These are phyloP conservation scores for Trichosporon faecale DNA, from an alignment of 1,284 basidiomycete species.

Conservation along the genomic window DNA sequence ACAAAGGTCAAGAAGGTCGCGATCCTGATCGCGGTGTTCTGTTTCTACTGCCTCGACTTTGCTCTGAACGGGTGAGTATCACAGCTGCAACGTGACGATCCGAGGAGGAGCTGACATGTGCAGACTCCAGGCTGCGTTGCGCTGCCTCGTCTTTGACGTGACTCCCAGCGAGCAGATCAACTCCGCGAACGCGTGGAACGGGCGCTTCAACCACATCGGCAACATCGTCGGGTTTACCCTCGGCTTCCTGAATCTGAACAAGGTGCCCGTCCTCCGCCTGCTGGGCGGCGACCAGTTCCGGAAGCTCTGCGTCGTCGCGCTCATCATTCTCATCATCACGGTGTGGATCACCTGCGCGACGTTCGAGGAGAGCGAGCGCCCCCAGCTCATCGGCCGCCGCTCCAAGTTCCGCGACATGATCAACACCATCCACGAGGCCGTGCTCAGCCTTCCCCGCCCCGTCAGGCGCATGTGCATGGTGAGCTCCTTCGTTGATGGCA, in stretches of 20 bases:
- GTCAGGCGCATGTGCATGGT: constrained; percentile 86
- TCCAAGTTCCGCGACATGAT: constrained; percentile 60
- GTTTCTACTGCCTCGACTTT: constrained; percentile 93
- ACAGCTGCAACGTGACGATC: background rate
- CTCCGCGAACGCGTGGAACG: constrained; percentile 96
- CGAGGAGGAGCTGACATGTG: background rate
- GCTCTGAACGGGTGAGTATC: constrained; percentile 67
- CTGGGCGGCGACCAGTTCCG: constrained; percentile 94
- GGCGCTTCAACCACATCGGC: constrained; percentile 89
- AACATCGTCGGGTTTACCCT: constrained; percentile 90
- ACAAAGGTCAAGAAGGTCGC: constrained; percentile 64
- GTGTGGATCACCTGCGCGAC: constrained; percentile 82
- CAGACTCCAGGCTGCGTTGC: constrained; percentile 83
- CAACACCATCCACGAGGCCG: constrained; percentile 69
- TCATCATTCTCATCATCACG: constrained; percentile 71
- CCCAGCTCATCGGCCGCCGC: constrained; percentile 50
- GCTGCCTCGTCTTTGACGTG: constrained; percentile 87
- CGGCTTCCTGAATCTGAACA: constrained; percentile 80
- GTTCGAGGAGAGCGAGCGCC: constrained; percentile 70
- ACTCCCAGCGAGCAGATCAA: constrained; percentile 83
- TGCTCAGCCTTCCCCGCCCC: constrained; percentile 71
- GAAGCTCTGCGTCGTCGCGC: constrained; percentile 85
- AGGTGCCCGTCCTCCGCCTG: constrained; percentile 68
- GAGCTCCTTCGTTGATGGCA: too few species aligned
- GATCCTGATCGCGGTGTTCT: constrained; percentile 80